Evolutionary conservation across 805 yeast species (phyloP).

Genomic region (Starmerella bombi): DNA sequence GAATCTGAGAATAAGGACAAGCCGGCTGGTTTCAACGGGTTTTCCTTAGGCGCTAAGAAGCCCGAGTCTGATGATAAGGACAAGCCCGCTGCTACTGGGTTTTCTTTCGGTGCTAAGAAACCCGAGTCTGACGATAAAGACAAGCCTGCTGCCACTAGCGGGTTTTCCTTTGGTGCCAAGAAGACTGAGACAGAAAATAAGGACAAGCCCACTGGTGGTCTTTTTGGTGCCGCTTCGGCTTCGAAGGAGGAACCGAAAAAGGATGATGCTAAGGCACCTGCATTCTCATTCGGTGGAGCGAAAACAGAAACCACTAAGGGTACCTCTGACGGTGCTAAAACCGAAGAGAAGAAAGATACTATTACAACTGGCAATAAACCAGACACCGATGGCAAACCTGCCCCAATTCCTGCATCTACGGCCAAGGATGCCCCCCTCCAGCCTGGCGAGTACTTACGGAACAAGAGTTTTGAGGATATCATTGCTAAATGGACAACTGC

Average conservation of each 20-base stretch:
- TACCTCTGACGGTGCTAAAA: constrained; percentile 21
- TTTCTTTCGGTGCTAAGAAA: constrained; percentile 13
- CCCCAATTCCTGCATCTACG: constrained; percentile 10
- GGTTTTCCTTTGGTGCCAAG: constrained; percentile 24
- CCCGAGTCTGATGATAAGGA: constrained; percentile 11
- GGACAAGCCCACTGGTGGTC: constrained; percentile 15
- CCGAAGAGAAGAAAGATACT: constrained; percentile 12
- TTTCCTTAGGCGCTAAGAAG: constrained; percentile 23
- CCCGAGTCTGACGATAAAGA: constrained; percentile 6
- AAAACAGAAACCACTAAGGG: neutral
- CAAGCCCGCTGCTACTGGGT: constrained; percentile 5
- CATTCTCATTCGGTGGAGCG: constrained; percentile 1
- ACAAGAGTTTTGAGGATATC: constrained; percentile 84
- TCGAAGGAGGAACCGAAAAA: neutral
- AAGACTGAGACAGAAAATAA: constrained; percentile 11
- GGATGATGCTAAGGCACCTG: neutral
- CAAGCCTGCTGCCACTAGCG: constrained; percentile 9
- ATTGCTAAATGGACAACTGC: constrained; percentile 89
- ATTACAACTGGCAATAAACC: constrained; percentile 3
- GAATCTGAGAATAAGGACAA: constrained; percentile 6
- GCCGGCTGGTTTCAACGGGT: constrained; percentile 12
- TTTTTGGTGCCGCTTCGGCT: constrained; percentile 20
- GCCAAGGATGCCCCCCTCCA: constrained; percentile 26
- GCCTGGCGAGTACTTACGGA: constrained; percentile 47
- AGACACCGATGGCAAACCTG: constrained; percentile 1